phyloP scores from a whole-genome alignment of 352 stramenopile genomes.

The Pythium insidiosum region DNA sequence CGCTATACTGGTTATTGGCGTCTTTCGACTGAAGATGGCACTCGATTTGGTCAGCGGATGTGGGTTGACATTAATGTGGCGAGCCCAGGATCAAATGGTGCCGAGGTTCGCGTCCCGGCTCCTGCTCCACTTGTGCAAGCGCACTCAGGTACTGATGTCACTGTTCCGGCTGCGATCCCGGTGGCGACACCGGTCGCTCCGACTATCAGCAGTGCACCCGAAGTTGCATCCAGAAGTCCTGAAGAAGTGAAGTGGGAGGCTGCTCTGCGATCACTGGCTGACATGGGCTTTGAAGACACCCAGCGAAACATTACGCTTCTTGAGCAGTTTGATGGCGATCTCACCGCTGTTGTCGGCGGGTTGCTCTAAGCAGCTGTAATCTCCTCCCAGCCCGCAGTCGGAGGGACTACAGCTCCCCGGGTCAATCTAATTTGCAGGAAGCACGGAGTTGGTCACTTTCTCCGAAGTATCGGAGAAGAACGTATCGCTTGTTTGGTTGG shows the following conservation, averaged over 20 bases:
- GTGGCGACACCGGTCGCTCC: constrained; percentile 1
- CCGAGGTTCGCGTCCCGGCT: constrained; percentile 12
- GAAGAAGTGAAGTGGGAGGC: constrained; percentile 37
- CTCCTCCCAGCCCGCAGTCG: too few relatives aligned
- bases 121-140: constrained; percentile 7
- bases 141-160: constrained; percentile 4
- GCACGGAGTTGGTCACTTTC: too few relatives aligned
- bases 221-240: too few relatives aligned
- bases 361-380: constrained; percentile 33
- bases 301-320: constrained; percentile 48
- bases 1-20: constrained; percentile 88
- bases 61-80: constrained; percentile 86
- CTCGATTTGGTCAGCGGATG: constrained; percentile 82
- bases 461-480: too few relatives aligned
- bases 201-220: constrained; percentile 10
- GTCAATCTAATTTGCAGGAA: too few relatives aligned
- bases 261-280: constrained; percentile 34
- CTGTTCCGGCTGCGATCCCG: constrained; percentile 5
- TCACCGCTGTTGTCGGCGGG: constrained; percentile 55
- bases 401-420: too few relatives aligned
- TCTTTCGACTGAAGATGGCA: constrained; percentile 68
- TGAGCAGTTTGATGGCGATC: constrained; percentile 44
- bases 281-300: constrained; percentile 71
- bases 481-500: too few relatives aligned
- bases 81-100: constrained; percentile 11